Evolutionary conservation across 257 asterid species (phyloP), one percentile per base, ranked within the genome.

Genomic region (Striga asiatica): DNA sequence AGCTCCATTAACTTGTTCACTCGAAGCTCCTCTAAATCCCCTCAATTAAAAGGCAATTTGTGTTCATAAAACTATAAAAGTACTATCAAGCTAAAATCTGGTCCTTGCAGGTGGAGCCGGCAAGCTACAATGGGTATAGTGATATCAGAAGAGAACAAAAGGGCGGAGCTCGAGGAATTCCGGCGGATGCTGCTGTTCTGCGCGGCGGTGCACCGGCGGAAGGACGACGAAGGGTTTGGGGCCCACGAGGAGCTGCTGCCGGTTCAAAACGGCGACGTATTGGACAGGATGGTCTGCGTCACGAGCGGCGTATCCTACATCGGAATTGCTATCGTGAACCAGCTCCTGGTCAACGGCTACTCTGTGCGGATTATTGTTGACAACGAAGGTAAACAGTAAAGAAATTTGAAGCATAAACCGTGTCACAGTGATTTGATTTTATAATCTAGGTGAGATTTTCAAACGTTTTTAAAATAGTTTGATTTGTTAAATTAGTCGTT

Each of bases 251-350:
- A 49, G 4, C 59, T 31, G 8, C 6, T 38, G 37, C 13, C 74
- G 2, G 61, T 20, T 2, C 58, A 55, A 50, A 56, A 45, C 62
- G 84, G 61, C 21, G 91, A 67, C 66, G 64, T 69, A 6, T 49
- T 55, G 50, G 80, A 71, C 37, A 75, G 76, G 60, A 50, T 84
- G 48, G 94, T 91, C 13, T 87, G 98, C 50, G 95, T 91, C 55
- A 91, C 96, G 60, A 82, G 94, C 64, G 95, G 95, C 62, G 94
- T 84, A 5, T 91, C 96, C n/a, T 91, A 68, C 60, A 78, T 82
- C 56, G 98, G 96, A 1, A 74, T 80, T 50, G 89, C 96, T 14
- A 60, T 91, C 29, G 93, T 87, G 11, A 91, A 84, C 51, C 94
- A 80, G 61, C 98, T 91, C 57, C 73, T 84, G 2, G 76, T 80